Base-by-base conservation (phyloP, 306 rosid genomes). In the Medicago ruthenica region DNA sequence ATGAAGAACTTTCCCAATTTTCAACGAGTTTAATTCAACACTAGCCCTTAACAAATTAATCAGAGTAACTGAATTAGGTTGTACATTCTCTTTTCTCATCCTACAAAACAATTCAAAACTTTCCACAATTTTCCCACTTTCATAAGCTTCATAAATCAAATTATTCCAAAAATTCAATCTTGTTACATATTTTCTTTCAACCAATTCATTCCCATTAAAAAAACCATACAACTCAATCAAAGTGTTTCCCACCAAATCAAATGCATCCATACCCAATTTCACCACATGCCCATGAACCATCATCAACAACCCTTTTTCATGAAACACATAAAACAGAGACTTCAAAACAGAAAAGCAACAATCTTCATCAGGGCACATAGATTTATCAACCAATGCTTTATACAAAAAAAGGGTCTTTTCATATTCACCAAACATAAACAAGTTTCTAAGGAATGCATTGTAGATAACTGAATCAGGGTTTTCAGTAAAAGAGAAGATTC, bases 221-320 rank as follows among this genome's bases (percentile, higher is more conserved):
- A 74, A 77, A 45, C 39, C 81, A 62, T 86, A 85, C 78, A 85
- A 44, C 12, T 80, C 89, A 13, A 59, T 45, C 88, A 86, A 68
- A 80, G 77, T 75, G 60, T 76, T 64, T 1, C 74, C 63, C 48
- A 89, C 88, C 78, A 60, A 7, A 67, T 81, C 79, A 82, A 63
- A 85, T 7, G 66, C 84, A 82, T 86, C 90, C 66, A 89, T 51
- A 40, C 97, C 95, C 73, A 89, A 54, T 74, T 88, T 92, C 83
- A 92, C 67, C 48, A 88, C 67, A 67, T 71, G 83, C 79, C 89
- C 95, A 77, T 83, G 91, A 86, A 85, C 20, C 40, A 57, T 81
- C 63, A 45, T 76, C 21, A 57, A 72, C 63, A 51, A 65, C 82
- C 88, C 89, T 45, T 51, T 74, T 81, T 75, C 73, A 80, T 42